Percentiles rank a stretch among this genome's conserved stretches.
Conservation (phyloP, 306 rosid genomes). For the Cicer pinnatifidum region DNA sequence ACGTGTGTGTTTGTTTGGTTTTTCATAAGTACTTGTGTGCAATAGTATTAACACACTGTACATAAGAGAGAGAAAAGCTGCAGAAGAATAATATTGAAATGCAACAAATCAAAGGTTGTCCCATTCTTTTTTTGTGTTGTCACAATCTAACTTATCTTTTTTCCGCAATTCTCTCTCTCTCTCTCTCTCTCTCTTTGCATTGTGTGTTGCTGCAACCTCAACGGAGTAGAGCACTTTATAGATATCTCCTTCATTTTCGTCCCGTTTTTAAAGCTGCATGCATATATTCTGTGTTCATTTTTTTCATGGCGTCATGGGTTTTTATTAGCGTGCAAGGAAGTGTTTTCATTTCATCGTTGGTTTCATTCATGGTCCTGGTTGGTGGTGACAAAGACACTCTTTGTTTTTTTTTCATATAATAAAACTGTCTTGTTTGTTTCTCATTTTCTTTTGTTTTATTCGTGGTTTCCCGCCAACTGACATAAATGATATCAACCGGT, state of each 20-base stretch:
- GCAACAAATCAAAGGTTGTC: slow-evolving; percentile 85
- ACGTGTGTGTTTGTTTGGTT: slow-evolving; percentile 1
- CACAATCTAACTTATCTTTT: slow-evolving; percentile 69
- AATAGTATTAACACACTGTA: background rate
- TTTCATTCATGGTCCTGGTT: slow-evolving; percentile 15
- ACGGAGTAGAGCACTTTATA: background rate
- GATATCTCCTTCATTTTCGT: too few relatives aligned
- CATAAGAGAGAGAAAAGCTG: slow-evolving; percentile 56
- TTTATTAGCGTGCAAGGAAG: slow-evolving; percentile 39
- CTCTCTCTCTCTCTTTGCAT: background rate
- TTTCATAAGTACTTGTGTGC: too few relatives aligned
- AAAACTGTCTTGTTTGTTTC: slow-evolving; percentile 43
- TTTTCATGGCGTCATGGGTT: slow-evolving; percentile 20
- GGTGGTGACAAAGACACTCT: slow-evolving; percentile 35
- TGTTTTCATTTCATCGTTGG: background rate
- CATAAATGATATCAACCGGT: background rate
- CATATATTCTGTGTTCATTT: too few relatives aligned
- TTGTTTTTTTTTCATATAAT: background rate
- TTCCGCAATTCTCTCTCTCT: slow-evolving; percentile 72
- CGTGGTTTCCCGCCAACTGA: slow-evolving; percentile 76
- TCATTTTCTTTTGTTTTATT: slow-evolving; percentile 43
- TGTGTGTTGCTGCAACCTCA: slow-evolving; percentile 29
- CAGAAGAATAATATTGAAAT: slow-evolving; percentile 71
- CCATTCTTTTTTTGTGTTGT: slow-evolving; percentile 71
- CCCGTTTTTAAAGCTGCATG: too few relatives aligned